Percentiles rank a stretch among this genome's conserved stretches.
These are phyloP conservation scores for Auricularia sp. DNA, from an alignment of 768 basidiomycete genomes.

Conservation along the genomic window DNA sequence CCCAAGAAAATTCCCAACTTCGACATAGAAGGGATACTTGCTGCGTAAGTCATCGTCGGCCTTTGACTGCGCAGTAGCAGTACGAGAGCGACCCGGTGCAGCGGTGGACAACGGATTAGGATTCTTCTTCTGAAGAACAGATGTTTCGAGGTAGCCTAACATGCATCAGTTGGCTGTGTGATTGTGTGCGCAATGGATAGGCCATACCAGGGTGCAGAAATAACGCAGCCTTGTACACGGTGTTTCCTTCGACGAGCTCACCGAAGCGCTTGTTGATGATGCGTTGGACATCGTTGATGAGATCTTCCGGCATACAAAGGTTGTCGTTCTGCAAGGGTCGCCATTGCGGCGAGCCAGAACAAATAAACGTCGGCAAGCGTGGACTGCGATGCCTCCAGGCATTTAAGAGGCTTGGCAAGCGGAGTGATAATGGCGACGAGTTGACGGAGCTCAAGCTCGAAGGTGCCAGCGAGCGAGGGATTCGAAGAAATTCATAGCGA, in stretches of 20 bases:
- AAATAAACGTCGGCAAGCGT: conserved; percentile 26
- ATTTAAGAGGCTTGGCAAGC: conserved; percentile 21
- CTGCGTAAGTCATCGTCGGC: background rate
- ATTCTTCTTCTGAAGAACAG: background rate
- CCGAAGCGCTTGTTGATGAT: background rate
- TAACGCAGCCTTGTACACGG: background rate
- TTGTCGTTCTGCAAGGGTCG: conserved; percentile 11
- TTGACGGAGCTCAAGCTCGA: conserved; percentile 2
- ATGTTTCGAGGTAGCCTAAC: background rate
- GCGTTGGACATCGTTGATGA: background rate
- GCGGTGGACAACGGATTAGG: background rate
- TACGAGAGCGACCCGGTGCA: background rate
- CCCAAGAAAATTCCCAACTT: background rate
- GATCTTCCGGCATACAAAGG: background rate
- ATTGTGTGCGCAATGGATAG: background rate
- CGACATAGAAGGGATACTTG: background rate
- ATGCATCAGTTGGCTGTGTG: background rate
- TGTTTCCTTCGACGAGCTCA: background rate
- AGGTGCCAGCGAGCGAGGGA: background rate
- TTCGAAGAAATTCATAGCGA: background rate
- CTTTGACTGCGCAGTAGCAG: background rate
- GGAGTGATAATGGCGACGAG: conserved; percentile 10
- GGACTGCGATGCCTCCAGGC: conserved; percentile 22
- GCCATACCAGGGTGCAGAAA: background rate
- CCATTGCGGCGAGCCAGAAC: conserved; percentile 27